Conservation (phyloP, 257 asterid species). For the Dorcoceras hygrometricum region DNA sequence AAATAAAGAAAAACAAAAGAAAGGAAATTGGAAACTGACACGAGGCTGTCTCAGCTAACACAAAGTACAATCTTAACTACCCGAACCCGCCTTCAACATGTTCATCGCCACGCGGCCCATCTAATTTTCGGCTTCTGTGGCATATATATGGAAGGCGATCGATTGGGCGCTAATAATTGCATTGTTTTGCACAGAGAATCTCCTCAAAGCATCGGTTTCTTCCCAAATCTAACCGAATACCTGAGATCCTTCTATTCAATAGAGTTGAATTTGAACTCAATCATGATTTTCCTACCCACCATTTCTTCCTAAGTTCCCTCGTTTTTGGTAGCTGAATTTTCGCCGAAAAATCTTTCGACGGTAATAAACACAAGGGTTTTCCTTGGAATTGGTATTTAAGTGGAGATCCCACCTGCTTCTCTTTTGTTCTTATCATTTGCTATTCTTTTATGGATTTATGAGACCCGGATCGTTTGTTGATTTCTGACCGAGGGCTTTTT, state of each 20-base stretch:
- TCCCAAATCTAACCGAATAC: not conserved
- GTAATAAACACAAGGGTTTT: not conserved
- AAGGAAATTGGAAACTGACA: too few relatives aligned
- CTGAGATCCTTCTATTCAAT: not conserved
- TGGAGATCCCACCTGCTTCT: not conserved
- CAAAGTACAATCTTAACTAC: too few relatives aligned
- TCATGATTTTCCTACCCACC: not conserved
- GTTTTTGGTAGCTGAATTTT: constrained; percentile 19
- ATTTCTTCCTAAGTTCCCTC: not conserved
- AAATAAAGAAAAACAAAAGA: too few relatives aligned
- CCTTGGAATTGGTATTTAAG: not conserved
- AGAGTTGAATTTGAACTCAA: not conserved
- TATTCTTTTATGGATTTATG: constrained; percentile 2
- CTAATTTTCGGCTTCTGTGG: not conserved
- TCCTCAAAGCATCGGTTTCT: not conserved
- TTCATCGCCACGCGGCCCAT: not conserved
- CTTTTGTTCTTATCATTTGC: not conserved
- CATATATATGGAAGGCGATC: not conserved
- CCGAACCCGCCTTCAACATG: too few relatives aligned
- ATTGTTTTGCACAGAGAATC: not conserved
- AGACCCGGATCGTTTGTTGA: constrained; percentile 24
- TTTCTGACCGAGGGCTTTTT: constrained; percentile 29
- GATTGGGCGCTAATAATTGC: not conserved
- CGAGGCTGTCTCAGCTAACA: too few relatives aligned
- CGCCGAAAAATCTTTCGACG: constrained; percentile 11